Evolutionary conservation across 495 filamentous ascomycete genomes (phyloP).

Genomic region (Tuber aestivum): DNA sequence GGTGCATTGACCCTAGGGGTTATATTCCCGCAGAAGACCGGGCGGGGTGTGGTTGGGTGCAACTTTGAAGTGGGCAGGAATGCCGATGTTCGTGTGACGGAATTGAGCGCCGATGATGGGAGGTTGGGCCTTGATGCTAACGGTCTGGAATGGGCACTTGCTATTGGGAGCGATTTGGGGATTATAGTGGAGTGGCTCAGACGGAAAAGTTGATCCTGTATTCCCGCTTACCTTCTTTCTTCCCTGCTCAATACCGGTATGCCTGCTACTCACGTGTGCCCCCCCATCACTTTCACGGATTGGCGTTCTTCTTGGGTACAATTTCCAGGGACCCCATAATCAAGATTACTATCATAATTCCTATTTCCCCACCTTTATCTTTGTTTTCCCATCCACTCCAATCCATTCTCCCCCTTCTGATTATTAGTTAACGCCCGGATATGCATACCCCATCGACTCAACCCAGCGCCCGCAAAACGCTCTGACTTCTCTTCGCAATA

Average conservation of each 20-base stretch:
- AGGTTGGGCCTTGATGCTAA: slow-evolving; percentile 15
- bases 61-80: slow-evolving; percentile 27
- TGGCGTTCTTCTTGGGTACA: background rate
- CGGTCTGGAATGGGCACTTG: slow-evolving; percentile 24
- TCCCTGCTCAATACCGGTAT: background rate
- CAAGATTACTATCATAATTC: background rate
- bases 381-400: background rate
- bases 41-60: slow-evolving; percentile 11
- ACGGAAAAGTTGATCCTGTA: background rate
- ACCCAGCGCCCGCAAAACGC: background rate
- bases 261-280: background rate
- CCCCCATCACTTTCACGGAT: background rate
- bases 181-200: slow-evolving; percentile 30
- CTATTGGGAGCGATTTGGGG: slow-evolving; percentile 26
- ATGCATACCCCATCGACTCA: background rate
- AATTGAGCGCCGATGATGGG: slow-evolving; percentile 9
- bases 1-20: slow-evolving; percentile 18
- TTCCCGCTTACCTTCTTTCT: background rate
- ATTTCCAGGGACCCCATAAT: background rate
- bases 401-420: background rate
- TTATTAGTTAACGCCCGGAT: no score
- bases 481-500: background rate
- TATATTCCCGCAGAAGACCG: slow-evolving; percentile 21
- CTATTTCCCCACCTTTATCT: background rate
- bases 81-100: slow-evolving; percentile 26